Evolutionary conservation across 352 stramenopile genomes (phyloP), one percentile per base, ranked within the genome.

Genomic region (Elongisporangium undulatum): DNA sequence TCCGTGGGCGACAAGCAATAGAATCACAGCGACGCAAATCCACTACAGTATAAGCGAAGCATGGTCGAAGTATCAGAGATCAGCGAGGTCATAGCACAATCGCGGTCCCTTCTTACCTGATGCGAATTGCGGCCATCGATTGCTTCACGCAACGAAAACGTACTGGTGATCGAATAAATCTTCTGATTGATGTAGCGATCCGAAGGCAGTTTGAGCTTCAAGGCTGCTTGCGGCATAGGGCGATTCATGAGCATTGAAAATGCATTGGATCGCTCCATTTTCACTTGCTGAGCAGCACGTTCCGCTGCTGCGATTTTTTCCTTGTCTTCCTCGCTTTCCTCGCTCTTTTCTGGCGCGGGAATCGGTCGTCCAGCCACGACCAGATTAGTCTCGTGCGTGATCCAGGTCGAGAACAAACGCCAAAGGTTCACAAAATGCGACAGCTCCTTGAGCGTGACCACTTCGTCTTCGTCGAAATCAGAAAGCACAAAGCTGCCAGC

Each of bases 341-440:
- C 61, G 48, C 54, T 56, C 26, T 69, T 64, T 16, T 65, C 54
- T 22, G 63, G 55, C 12, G 59, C 61, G 2, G 39, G 19, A 21
- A 83, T 8, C 12, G 76, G 67, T 5, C 68, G 59, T 16, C 69
- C 61, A 22, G 79, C 70, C 39, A 89, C 78, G 2, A 89, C 17
- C 15, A 92, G 55, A 5, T 67, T 88, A 4, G 84, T 91, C 24
- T 90, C 74, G 48, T 91, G 78, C 8, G 79, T 90, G 54, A 88
- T 77, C 86, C 82, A 90, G 24, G 53, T 58, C 2, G 81, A 89
- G 21, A 91, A 72, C 45, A 91, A 70, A 4, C 79, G 71, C 85
- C 84, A 91, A 5, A 91, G 62, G 51, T 90, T 87, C 69, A 77
- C 79, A 22, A 90, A 90, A 1, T 87, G 64, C 22, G 82, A 77